phyloP scores from a whole-genome alignment of 148 eudicot genomes.

The Gaultheria prostrata region DNA sequence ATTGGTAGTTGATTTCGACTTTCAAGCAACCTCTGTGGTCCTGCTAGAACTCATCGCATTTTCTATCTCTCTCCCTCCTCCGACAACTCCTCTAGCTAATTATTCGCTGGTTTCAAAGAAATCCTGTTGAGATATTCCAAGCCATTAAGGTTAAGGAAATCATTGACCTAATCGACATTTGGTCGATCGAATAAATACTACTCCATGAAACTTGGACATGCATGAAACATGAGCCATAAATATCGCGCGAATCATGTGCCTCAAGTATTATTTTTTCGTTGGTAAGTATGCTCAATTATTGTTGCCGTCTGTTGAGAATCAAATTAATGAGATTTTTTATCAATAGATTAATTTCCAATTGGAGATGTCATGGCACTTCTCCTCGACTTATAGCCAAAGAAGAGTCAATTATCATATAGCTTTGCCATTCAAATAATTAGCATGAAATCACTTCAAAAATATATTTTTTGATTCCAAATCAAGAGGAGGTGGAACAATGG shows the following conservation, averaged over 20 bases:
- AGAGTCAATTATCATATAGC: not conserved
- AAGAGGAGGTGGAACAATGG: not conserved
- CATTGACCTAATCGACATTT: conserved; percentile 8
- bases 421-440: not conserved
- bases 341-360: too few relatives aligned
- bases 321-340: too few relatives aligned
- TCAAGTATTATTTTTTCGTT: not conserved
- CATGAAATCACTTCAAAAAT: conserved; percentile 1
- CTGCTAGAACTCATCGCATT: not conserved
- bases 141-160: not conserved
- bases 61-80: not conserved
- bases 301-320: too few relatives aligned
- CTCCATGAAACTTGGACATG: conserved; percentile 11
- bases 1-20: not conserved
- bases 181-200: not conserved
- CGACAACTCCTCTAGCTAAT: not conserved
- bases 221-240: conserved; percentile 16
- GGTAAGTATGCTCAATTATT: not conserved
- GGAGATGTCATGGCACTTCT: too few relatives aligned
- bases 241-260: conserved; percentile 15
- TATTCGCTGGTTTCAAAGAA: not conserved
- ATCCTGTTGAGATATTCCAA: not conserved
- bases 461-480: conserved; percentile 1
- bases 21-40: not conserved
- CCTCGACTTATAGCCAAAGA: too few relatives aligned